Percentiles rank a stretch among this genome's conserved stretches.
These are phyloP conservation scores for Cucurbita moschata DNA, from an alignment of 306 rosid species.

Conservation along the genomic window DNA sequence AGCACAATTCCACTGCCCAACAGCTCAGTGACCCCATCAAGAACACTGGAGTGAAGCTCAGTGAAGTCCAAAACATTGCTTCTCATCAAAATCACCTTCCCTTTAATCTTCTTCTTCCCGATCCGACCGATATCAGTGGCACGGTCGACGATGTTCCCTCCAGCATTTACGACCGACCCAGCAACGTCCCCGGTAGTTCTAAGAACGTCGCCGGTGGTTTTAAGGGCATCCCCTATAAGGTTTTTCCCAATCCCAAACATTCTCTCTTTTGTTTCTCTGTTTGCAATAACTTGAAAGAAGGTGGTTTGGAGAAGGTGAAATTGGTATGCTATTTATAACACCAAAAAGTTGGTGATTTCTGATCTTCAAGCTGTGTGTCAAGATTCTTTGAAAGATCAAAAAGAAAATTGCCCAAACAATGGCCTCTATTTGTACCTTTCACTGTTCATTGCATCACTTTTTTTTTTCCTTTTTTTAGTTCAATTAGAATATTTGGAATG, in stretches of 20 bases:
- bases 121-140: not conserved
- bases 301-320: not conserved
- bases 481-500: too few species aligned
- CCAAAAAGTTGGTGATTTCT: too few species aligned
- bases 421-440: too few species aligned
- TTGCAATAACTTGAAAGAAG: not conserved
- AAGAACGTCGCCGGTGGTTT: not conserved
- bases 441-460: too few species aligned
- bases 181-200: not conserved
- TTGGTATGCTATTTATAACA: not conserved
- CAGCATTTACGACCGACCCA: not conserved
- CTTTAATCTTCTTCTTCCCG: constrained; percentile 17
- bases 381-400: too few species aligned
- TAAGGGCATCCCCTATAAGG: not conserved
- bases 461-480: too few species aligned
- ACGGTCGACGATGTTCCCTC: not conserved
- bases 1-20: constrained; percentile 38
- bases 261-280: not conserved
- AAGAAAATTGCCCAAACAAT: too few species aligned
- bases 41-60: constrained; percentile 34
- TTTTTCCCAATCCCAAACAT: not conserved
- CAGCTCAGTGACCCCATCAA: constrained; percentile 44
- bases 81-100: constrained; percentile 56
- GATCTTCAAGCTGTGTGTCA: too few species aligned
- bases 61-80: constrained; percentile 60